A percentile compares a stretch with the other conserved stretches of the same genome.
Conservation (phyloP, 345 rosid species). For the Dimocarpus longan region DNA sequence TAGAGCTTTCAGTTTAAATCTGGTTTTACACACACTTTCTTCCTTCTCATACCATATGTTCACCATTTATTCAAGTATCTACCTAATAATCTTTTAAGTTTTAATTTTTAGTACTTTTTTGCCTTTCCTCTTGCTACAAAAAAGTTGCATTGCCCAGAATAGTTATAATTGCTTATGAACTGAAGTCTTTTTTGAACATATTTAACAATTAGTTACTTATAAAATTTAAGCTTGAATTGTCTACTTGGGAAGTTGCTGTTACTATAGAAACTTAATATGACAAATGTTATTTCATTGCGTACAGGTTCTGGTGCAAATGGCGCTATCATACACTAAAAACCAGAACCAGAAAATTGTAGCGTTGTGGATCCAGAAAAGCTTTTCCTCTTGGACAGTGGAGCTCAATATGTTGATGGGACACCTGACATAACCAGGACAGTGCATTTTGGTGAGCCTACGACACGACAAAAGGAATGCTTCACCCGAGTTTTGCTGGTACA, state of each 20-base stretch:
- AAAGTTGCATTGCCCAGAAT: neutral
- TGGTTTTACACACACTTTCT: neutral
- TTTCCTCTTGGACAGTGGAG: conserved; percentile 91
- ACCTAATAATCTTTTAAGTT: neutral
- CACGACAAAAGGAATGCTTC: conserved; percentile 87
- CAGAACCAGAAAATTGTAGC: conserved; percentile 84
- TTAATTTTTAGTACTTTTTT: neutral
- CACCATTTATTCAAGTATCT: neutral
- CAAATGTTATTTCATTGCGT: conserved; percentile 19
- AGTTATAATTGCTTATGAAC: neutral
- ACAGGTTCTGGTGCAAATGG: conserved; percentile 97
- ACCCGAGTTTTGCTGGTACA: conserved; percentile 85
- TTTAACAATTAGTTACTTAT: neutral
- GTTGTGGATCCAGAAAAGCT: conserved; percentile 70
- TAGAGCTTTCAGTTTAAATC: conserved; percentile 8
- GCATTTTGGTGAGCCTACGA: conserved; percentile 81
- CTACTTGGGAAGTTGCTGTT: neutral
- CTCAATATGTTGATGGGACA: conserved; percentile 94
- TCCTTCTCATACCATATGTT: neutral
- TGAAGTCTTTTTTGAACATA: neutral
- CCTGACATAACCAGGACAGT: conserved; percentile 96
- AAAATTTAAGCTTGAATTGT: neutral
- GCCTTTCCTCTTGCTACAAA: neutral
- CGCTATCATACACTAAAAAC: conserved; percentile 90
- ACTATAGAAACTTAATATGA: neutral